These are phyloP conservation scores for Delphinella strobiligena DNA, from an alignment of 2,329 filamentous ascomycete species.

Conservation along the genomic window DNA sequence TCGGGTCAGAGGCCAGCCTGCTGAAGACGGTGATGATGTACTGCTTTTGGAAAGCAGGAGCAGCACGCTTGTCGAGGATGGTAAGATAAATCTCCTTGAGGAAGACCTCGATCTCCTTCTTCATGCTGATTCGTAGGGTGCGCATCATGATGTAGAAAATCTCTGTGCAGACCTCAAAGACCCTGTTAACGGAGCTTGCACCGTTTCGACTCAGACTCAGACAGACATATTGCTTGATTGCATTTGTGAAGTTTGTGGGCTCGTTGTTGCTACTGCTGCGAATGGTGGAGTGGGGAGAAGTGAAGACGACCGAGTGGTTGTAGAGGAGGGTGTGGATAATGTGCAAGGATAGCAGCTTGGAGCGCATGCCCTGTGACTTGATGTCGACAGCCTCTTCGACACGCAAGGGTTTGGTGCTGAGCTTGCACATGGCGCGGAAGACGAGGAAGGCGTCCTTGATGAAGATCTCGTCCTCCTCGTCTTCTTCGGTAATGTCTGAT, in stretches of 20 bases:
- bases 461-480: slow-evolving; percentile 86
- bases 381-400: slow-evolving; percentile 88
- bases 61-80: slow-evolving; percentile 75
- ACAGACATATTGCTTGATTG: slow-evolving; percentile 93
- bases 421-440: slow-evolving; percentile 92
- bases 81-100: slow-evolving; percentile 94
- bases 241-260: slow-evolving; percentile 81
- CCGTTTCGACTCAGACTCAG: slow-evolving; percentile 91
- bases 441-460: slow-evolving; percentile 95
- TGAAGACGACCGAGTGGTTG: slow-evolving; percentile 85
- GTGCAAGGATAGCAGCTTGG: slow-evolving; percentile 88
- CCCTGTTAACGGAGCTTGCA: slow-evolving; percentile 77
- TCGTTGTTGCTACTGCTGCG: slow-evolving; percentile 81
- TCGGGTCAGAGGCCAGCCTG: slow-evolving; percentile 71
- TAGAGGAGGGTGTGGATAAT: slow-evolving; percentile 91
- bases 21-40: slow-evolving; percentile 81
- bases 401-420: slow-evolving; percentile 83
- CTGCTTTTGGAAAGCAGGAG: slow-evolving; percentile 80
- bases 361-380: slow-evolving; percentile 91
- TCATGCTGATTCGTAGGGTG: slow-evolving; percentile 83
- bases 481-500: slow-evolving; percentile 47
- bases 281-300: slow-evolving; percentile 83
- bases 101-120: slow-evolving; percentile 98
- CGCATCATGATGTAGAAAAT: slow-evolving; percentile 98
- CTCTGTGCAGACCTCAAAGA: slow-evolving; percentile 92